Evolutionary conservation across 352 stramenopile species (phyloP).

Genomic region (Phytopythium litorale): DNA sequence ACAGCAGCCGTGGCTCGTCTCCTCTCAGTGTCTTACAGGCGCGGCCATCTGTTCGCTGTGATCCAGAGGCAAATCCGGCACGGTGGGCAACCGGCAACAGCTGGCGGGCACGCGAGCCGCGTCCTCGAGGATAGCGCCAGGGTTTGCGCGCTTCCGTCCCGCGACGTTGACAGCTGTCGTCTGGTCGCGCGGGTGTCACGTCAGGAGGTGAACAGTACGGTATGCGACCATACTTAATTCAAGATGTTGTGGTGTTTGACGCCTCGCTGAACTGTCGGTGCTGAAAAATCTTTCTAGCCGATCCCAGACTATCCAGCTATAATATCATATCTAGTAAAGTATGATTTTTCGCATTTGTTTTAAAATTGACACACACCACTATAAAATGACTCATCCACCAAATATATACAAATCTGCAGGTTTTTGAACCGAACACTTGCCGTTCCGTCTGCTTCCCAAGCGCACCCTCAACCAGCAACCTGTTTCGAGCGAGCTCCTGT

Average conservation of each 20-base stretch:
- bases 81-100: not conserved
- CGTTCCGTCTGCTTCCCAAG: not conserved
- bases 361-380: no score
- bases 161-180: constrained; percentile 1
- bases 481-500: not conserved
- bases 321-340: no score
- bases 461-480: not conserved
- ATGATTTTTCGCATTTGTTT: no score
- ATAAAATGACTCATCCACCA: not conserved
- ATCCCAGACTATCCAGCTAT: not conserved
- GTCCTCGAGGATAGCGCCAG: not conserved
- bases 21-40: not conserved
- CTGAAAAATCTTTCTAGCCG: not conserved
- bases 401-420: constrained; percentile 1
- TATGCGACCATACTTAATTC: not conserved
- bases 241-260: constrained; percentile 2
- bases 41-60: not conserved
- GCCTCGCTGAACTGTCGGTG: not conserved
- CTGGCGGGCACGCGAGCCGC: constrained; percentile 2
- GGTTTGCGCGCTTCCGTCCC: not conserved
- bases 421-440: not conserved
- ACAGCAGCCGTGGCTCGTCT: not conserved
- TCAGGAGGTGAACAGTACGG: not conserved
- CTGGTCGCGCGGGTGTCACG: not conserved
- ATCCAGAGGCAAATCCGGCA: not conserved